Evolutionary conservation across 1,284 basidiomycete species (phyloP).

Genomic region (Cutaneotrichosporon sp.): DNA sequence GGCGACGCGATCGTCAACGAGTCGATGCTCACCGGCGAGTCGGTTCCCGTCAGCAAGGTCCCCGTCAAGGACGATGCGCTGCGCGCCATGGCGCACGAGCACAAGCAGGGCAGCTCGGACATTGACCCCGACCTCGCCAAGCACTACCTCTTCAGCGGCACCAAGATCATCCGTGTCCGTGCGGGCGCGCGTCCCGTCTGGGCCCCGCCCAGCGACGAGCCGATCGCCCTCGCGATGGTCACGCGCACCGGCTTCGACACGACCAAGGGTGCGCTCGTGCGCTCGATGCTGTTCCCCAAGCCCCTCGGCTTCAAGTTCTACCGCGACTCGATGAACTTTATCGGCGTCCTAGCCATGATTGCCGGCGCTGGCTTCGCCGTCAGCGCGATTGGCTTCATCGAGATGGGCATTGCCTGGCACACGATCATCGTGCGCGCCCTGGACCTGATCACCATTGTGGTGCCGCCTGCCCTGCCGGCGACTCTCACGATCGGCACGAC

Average conservation of each 20-base stretch:
- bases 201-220: constrained; percentile 56
- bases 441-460: constrained; percentile 97
- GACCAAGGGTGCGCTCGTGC: constrained; percentile 92
- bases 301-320: constrained; percentile 98
- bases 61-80: constrained; percentile 75
- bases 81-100: constrained; percentile 64
- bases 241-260: constrained; percentile 96
- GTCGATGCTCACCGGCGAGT: constrained; percentile 82
- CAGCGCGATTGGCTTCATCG: constrained; percentile 87
- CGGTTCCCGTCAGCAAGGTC: constrained; percentile 64
- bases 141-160: constrained; percentile 89
- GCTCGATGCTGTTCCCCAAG: constrained; percentile 98
- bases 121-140: constrained; percentile 72
- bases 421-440: constrained; percentile 90
- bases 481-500: constrained; percentile 97
- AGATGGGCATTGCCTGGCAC: constrained; percentile 84
- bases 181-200: constrained; percentile 60
- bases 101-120: constrained; percentile 59
- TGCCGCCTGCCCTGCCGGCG: constrained; percentile 95
- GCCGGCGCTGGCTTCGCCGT: constrained; percentile 84
- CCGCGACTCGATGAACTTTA: constrained; percentile 96
- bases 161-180: constrained; percentile 88
- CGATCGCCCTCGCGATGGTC: constrained; percentile 81
- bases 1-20: constrained; percentile 70
- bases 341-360: constrained; percentile 84